Conservation (phyloP, 208 protist species). For the Wallacemonas sp. region DNA sequence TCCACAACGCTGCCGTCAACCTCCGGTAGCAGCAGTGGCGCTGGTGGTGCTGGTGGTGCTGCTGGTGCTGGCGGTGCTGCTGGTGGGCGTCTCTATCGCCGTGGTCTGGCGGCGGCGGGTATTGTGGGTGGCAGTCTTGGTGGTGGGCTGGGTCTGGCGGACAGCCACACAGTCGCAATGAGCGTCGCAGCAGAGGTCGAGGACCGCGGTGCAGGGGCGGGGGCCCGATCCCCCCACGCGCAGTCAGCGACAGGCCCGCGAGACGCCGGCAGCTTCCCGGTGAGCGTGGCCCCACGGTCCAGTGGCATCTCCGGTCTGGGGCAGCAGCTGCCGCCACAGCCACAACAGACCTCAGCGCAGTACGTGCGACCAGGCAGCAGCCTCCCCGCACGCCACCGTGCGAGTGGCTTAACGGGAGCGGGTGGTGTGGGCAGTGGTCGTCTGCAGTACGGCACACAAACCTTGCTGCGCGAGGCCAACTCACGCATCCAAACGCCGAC, state of each 20-base stretch:
- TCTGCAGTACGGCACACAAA: background rate
- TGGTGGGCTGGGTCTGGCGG: background rate
- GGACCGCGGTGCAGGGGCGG: background rate
- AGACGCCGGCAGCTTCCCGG: background rate
- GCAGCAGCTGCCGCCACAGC: background rate
- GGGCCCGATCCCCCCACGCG: no score
- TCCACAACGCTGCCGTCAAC: background rate
- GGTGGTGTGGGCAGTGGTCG: background rate
- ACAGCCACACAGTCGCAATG: background rate
- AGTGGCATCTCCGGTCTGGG: background rate
- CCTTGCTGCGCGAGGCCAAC: background rate
- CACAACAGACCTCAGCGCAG: background rate
- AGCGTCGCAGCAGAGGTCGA: background rate
- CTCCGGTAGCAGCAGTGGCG: background rate
- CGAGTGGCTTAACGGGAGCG: background rate
- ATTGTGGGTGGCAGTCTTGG: background rate
- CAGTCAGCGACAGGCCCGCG: no score
- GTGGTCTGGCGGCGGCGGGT: background rate
- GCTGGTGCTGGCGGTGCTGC: background rate
- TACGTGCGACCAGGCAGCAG: no score
- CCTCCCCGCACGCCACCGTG: constrained; percentile 3
- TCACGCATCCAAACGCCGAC: background rate
- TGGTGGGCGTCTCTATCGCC: background rate
- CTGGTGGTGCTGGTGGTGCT: background rate
- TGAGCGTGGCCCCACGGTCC: background rate